Evolutionary conservation across 2,329 filamentous ascomycete species (phyloP).

Genomic region (Sclerotinia glacialis): DNA sequence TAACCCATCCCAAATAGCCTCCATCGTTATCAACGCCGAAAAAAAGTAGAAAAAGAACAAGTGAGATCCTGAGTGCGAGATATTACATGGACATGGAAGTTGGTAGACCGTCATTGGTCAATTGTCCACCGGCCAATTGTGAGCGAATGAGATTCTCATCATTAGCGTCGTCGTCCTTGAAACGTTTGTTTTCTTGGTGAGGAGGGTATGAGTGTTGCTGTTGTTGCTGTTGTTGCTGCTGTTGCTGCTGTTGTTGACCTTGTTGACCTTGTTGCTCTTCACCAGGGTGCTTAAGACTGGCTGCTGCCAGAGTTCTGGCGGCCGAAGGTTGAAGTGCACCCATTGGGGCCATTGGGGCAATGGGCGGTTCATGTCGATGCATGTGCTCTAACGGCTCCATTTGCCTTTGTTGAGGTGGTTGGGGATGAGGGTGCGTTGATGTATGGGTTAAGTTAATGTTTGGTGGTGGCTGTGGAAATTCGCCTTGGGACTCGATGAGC

Average conservation of each 20-base stretch:
- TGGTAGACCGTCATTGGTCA: constrained; percentile 39
- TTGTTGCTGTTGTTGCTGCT: constrained; percentile 27
- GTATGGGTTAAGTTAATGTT: constrained; percentile 69
- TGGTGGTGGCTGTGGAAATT: constrained; percentile 78
- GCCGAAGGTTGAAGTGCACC: constrained; percentile 41
- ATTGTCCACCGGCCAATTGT: constrained; percentile 46
- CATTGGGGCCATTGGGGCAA: constrained; percentile 41
- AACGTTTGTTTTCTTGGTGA: constrained; percentile 32
- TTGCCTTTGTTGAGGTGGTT: constrained; percentile 33
- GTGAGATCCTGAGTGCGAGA: neutral
- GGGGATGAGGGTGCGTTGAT: constrained; percentile 51
- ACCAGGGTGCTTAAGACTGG: constrained; percentile 36
- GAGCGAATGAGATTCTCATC: constrained; percentile 53
- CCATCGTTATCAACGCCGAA: constrained; percentile 19
- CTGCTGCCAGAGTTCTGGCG: constrained; percentile 39
- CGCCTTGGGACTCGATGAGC: constrained; percentile 77
- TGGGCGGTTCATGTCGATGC: constrained; percentile 31
- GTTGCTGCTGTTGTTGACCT: too few species aligned
- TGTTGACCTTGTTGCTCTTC: constrained; percentile 26
- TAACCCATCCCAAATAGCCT: constrained; percentile 10
- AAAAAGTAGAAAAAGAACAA: constrained; percentile 15
- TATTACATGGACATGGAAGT: constrained; percentile 30
- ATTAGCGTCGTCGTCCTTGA: constrained; percentile 45
- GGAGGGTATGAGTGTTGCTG: constrained; percentile 25
- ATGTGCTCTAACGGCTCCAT: constrained; percentile 31